Conservation (phyloP, 2,329 filamentous ascomycete genomes). For the Clonostachys rhizophaga region DNA sequence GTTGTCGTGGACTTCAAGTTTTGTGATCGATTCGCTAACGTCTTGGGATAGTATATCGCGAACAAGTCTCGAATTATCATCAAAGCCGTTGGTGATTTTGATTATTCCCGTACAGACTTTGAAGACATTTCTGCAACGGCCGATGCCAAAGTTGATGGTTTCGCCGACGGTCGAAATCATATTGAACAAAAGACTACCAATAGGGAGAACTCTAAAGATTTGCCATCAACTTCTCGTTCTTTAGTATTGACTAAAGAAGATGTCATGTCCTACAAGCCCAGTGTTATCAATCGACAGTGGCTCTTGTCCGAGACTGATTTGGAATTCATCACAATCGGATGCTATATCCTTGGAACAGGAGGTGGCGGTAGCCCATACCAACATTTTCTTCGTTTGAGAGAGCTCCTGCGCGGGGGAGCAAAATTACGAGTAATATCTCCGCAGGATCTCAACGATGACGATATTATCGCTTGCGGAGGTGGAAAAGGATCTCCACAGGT, state of each 20-base stretch:
- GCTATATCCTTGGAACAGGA: constrained; percentile 57
- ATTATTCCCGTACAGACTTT: constrained; percentile 12
- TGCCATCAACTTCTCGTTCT: constrained; percentile 21
- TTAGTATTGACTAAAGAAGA: not conserved
- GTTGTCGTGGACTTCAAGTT: too few relatives aligned
- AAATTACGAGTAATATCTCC: constrained; percentile 46
- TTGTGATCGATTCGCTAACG: too few relatives aligned
- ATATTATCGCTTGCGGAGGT: constrained; percentile 49
- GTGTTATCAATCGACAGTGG: constrained; percentile 47
- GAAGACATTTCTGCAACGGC: not conserved
- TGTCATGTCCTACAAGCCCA: constrained; percentile 35
- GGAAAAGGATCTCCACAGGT: constrained; percentile 58
- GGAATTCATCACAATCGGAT: constrained; percentile 50
- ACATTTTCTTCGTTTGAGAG: constrained; percentile 43
- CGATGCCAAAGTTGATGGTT: not conserved
- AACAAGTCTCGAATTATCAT: constrained; percentile 54
- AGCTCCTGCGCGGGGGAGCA: constrained; percentile 44
- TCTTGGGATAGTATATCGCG: constrained; percentile 33
- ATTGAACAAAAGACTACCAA: not conserved
- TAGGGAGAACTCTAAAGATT: constrained; percentile 6
- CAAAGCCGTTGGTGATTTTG: constrained; percentile 54
- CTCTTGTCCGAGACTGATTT: constrained; percentile 53
- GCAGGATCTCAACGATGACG: constrained; percentile 41
- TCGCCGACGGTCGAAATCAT: constrained; percentile 1
- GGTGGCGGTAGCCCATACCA: constrained; percentile 53